These are phyloP conservation scores for Ajuga reptans DNA, from an alignment of 305 asterid genomes.

Conservation along the genomic window DNA sequence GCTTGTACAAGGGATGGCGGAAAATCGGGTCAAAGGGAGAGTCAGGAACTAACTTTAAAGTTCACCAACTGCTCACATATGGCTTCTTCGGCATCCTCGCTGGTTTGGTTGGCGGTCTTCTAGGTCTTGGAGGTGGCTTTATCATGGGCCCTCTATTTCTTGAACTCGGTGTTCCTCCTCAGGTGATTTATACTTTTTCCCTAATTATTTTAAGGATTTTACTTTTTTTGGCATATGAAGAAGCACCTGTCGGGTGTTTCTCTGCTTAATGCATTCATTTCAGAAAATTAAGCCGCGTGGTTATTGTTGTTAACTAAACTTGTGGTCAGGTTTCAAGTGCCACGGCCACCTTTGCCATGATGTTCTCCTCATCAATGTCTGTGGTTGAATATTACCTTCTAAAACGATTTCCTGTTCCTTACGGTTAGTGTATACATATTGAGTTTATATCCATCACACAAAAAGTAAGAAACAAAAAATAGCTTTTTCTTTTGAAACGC, in stretches of 20 bases:
- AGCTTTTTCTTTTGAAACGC: neutral
- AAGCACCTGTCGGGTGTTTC: neutral
- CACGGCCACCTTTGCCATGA: conserved; percentile 93
- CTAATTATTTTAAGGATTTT: neutral
- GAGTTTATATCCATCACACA: neutral
- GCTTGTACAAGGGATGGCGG: conserved; percentile 81
- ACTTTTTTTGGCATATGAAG: neutral
- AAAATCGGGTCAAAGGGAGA: conserved; percentile 76
- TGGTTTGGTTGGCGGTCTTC: conserved; percentile 89
- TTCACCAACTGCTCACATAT: conserved; percentile 50
- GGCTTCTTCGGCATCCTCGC: conserved; percentile 71
- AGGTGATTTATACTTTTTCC: conserved; percentile 33
- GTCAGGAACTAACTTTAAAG: conserved; percentile 46
- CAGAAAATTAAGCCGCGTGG: neutral
- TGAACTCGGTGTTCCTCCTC: conserved; percentile 93
- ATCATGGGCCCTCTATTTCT: conserved; percentile 93
- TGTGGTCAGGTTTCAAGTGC: conserved; percentile 85
- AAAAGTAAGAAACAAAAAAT: neutral
- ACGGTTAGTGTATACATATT: conserved; percentile 42
- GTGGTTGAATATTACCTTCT: conserved; percentile 90
- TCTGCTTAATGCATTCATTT: neutral
- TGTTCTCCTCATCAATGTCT: conserved; percentile 97
- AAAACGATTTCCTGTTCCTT: conserved; percentile 89
- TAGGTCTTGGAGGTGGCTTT: conserved; percentile 96
- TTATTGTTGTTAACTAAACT: conserved; percentile 1